Evolutionary conservation across 345 rosid genomes (phyloP).

Genomic region (Salix brachista): DNA sequence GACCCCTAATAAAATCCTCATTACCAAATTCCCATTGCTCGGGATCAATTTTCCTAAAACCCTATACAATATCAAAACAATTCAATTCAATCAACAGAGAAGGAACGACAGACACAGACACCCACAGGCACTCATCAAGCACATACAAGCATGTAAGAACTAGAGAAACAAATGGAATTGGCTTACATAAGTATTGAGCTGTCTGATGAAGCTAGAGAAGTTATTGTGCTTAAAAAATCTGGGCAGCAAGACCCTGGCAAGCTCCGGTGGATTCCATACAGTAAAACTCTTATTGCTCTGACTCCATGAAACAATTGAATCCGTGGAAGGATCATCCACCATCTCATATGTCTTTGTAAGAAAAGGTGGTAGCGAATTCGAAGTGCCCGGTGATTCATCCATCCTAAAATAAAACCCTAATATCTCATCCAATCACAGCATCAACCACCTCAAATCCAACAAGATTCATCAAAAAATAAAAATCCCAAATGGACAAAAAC

Average conservation of each 20-base stretch:
- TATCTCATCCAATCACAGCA: conserved; percentile 2
- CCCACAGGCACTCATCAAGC: not conserved
- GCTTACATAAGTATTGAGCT: conserved; percentile 92
- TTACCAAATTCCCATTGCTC: conserved; percentile 95
- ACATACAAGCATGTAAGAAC: not conserved
- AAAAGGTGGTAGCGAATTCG: conserved; percentile 84
- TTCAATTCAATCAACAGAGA: not conserved
- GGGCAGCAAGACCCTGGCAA: conserved; percentile 71
- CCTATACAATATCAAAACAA: conserved; percentile 41
- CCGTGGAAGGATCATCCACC: conserved; percentile 77
- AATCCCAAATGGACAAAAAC: not conserved
- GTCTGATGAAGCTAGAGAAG: conserved; percentile 94
- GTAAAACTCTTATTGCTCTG: conserved; percentile 59
- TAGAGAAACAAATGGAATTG: not conserved
- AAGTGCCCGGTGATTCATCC: conserved; percentile 70
- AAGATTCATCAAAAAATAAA: not conserved
- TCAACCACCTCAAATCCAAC: conserved; percentile 9
- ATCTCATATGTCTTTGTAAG: conserved; percentile 79
- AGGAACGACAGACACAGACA: not conserved
- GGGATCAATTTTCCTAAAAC: conserved; percentile 75
- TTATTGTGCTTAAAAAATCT: conserved; percentile 87
- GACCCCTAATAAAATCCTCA: conserved; percentile 75
- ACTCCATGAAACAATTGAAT: conserved; percentile 79
- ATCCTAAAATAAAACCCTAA: conserved; percentile 25
- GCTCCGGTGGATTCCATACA: conserved; percentile 73